Evolutionary conservation across 2,329 filamentous ascomycete species (phyloP), one percentile per base, ranked within the genome.

Genomic region (Nemania serpens): DNA sequence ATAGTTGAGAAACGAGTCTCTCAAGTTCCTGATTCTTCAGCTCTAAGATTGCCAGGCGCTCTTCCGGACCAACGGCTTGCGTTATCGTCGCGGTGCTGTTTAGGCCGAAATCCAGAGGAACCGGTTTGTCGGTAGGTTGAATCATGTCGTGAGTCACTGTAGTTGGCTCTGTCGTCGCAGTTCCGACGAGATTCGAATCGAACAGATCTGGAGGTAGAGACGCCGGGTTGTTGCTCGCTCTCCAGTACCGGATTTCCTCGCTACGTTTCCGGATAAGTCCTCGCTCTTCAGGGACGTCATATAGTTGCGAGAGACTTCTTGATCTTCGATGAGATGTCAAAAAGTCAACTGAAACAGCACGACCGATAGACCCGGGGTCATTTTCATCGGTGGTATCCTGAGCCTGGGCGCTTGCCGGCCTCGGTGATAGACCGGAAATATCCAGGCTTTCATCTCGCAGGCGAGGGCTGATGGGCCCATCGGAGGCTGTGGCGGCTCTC

Each of bases 201-300:
- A 83, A 84, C 3, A 83, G 82, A 34, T 82, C 73, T 0, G 83
- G 82, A 6, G 84, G 86, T 56, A 81, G 70, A 52, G 82, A 76
- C 1, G 78, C 79, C 0, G 78, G 79, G 47, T 81, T 82, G 64
- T 86, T 85, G 63, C 85, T 88, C 68, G 84, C 82, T 61, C 86
- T 79, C 85, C 86, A 88, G 68, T 85, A 86, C 12, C 84, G 81
- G 41, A 88, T 87, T 71, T 89, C 86, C 57, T 86, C 84, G 69
- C 84, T 88, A 33, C 85, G 81, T 37, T 84, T 80, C 45, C 85
- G 80, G 3, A 72, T 59, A 42, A 74, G 73, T 2, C 64, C 66
- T 20, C 75, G 72, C 17, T 67, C 68, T 3, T 74, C 71, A 2
- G 75, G 74, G 18, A 79, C 65, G 33, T 79, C 76, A 5, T 79